Conservation (phyloP, 192 early-diverging fungal species). For the Coemansia sp. region DNA sequence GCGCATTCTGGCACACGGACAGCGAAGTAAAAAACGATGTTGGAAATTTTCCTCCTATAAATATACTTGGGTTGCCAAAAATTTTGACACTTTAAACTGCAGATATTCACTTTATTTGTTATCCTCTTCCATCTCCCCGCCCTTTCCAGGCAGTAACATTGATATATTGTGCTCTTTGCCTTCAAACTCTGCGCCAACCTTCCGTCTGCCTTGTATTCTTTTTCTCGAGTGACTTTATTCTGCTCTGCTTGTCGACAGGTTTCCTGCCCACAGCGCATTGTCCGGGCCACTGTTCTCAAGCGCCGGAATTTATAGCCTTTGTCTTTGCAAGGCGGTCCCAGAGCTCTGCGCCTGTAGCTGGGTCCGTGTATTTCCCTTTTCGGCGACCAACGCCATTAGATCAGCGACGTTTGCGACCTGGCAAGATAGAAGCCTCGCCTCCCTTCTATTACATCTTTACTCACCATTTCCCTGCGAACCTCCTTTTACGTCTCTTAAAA, state of each 20-base stretch:
- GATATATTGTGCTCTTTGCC: background rate
- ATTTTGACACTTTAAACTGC: background rate
- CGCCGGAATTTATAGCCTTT: background rate
- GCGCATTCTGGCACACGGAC: no score
- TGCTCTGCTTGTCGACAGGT: background rate
- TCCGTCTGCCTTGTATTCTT: background rate
- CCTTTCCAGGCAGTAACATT: background rate
- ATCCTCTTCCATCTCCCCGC: background rate
- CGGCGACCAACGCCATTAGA: background rate
- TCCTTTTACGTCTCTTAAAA: background rate
- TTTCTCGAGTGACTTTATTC: background rate
- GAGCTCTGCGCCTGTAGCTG: background rate
- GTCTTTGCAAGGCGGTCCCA: background rate
- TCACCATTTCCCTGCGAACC: background rate
- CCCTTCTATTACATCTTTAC: background rate
- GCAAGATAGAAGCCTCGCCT: constrained; percentile 1
- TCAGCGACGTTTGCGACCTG: background rate
- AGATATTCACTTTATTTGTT: background rate
- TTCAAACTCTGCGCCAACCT: background rate
- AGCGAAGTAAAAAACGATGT: no score
- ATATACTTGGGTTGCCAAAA: background rate
- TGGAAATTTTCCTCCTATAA: no score
- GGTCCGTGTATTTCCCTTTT: background rate
- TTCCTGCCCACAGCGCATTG: background rate
- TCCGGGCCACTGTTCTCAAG: background rate